Base-by-base conservation (phyloP, 1,284 basidiomycete genomes). In the Trametes sp. region DNA sequence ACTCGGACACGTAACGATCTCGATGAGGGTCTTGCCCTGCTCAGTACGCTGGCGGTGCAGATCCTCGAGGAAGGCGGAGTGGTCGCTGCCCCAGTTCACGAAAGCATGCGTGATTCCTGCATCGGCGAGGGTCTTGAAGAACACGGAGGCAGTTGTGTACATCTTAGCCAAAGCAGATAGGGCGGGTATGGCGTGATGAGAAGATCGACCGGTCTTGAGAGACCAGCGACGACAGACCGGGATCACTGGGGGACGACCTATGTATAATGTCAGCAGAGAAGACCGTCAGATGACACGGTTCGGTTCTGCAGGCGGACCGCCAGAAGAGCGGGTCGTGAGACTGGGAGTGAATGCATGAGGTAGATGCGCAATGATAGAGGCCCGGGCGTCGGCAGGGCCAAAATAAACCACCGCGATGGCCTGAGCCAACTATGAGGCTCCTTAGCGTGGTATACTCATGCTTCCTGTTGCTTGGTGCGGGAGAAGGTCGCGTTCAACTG, bases 61-160 rank as follows among this genome's bases (percentile, higher is more conserved):
- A 41, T 90, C 89, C 69, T 90, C 89, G 21, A 90, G 78, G 13
- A 91, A 73, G 1, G 84, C 87, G 0, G 88, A 86, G 69, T 90
- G 88, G 67, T 90, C 88, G 1, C 86, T 88, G 4, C 87, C 88
- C 86, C 88, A 90, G 74, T 91, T 90, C 33, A 86, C 87, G 68
- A 90, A 91, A 6, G 82, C 84, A 75, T 90, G 87, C 0, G 87
- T 89, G 54, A 91, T 84, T 1, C 87, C 87, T 1, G 83, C 84
- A 52, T 84, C 73, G 33, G 76, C 76, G 16, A 90, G 78, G 0
- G 84, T 77, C 53, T 84, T 77, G 36, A 89, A 76, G 69, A 89
- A 87, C 19, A 87, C 70, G 21, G 86, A 83, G 23, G 87, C 86
- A 13, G 84, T 80, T 0, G 86, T 88, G 61, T 81, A 79, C 76